phyloP scores from a whole-genome alignment of 768 basidiomycete genomes.

The Gloeostereum incarnatum region DNA sequence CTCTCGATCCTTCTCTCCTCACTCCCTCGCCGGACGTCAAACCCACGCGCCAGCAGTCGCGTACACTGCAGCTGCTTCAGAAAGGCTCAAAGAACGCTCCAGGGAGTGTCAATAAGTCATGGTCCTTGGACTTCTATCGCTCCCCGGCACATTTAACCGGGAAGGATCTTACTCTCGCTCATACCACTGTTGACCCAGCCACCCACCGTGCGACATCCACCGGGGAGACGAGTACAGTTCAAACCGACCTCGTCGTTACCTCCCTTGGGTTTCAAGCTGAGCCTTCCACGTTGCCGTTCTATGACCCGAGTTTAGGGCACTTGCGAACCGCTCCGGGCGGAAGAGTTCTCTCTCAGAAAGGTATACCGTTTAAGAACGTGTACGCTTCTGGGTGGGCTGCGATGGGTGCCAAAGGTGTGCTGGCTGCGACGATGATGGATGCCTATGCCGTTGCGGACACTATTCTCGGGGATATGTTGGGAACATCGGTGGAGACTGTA shows the following conservation, averaged over 20 bases:
- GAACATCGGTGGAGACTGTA: neutral
- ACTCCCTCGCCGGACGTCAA: slow-evolving; percentile 19
- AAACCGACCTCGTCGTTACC: slow-evolving; percentile 76
- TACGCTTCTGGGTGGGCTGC: slow-evolving; percentile 95
- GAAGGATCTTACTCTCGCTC: slow-evolving; percentile 44
- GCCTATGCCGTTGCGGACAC: slow-evolving; percentile 73
- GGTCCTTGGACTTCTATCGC: slow-evolving; percentile 78
- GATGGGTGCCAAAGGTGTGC: slow-evolving; percentile 82
- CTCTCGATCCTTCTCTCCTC: slow-evolving; percentile 41
- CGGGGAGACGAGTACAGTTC: slow-evolving; percentile 36
- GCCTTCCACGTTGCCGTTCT: slow-evolving; percentile 41
- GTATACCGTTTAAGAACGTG: slow-evolving; percentile 41
- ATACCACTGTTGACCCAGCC: slow-evolving; percentile 46
- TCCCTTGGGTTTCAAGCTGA: slow-evolving; percentile 83
- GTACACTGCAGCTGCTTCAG: slow-evolving; percentile 54
- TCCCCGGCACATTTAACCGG: slow-evolving; percentile 40
- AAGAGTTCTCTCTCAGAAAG: slow-evolving; percentile 33
- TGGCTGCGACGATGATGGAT: slow-evolving; percentile 90
- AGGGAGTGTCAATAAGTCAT: slow-evolving; percentile 52
- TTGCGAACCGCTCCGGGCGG: slow-evolving; percentile 39
- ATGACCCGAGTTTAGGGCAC: slow-evolving; percentile 45
- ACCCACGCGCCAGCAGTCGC: slow-evolving; percentile 55
- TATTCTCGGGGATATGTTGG: slow-evolving; percentile 50
- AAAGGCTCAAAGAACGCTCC: slow-evolving; percentile 47
- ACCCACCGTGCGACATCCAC: slow-evolving; percentile 44